Conservation (phyloP, 257 asterid genomes). For the Schizonepeta tenuifolia region DNA sequence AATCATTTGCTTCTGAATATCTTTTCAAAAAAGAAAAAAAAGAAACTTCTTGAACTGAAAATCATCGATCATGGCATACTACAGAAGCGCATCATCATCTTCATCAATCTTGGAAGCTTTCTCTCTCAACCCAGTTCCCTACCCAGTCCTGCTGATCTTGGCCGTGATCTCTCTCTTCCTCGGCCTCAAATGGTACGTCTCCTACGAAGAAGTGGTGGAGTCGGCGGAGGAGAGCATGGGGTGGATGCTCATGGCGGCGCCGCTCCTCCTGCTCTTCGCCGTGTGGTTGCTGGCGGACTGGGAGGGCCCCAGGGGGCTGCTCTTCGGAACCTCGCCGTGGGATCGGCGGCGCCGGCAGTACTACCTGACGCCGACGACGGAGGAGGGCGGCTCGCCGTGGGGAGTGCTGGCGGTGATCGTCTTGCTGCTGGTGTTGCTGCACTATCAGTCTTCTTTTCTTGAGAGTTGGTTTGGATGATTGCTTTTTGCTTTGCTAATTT, state of each 20-base stretch:
- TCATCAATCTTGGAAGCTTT: conserved; percentile 57
- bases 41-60: neutral
- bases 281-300: conserved; percentile 56
- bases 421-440: conserved; percentile 66
- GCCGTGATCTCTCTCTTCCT: conserved; percentile 70
- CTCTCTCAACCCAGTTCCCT: conserved; percentile 69
- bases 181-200: conserved; percentile 79
- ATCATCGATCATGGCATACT: conserved; percentile 37
- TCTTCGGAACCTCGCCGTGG: conserved; percentile 52
- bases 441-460: conserved; percentile 73
- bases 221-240: conserved; percentile 78
- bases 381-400: conserved; percentile 77
- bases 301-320: conserved; percentile 48
- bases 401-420: conserved; percentile 81
- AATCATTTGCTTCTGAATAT: neutral
- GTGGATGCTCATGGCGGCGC: conserved; percentile 68
- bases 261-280: conserved; percentile 59
- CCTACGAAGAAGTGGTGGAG: conserved; percentile 72
- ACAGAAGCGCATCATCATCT: conserved; percentile 52
- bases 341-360: conserved; percentile 42
- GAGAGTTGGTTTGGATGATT: conserved; percentile 68
- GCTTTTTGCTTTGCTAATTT: neutral
- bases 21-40: neutral
- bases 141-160: conserved; percentile 70
- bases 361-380: conserved; percentile 33